phyloP scores from a whole-genome alignment of 2,329 filamentous ascomycete genomes.

The Arthrocladium fulminans region DNA sequence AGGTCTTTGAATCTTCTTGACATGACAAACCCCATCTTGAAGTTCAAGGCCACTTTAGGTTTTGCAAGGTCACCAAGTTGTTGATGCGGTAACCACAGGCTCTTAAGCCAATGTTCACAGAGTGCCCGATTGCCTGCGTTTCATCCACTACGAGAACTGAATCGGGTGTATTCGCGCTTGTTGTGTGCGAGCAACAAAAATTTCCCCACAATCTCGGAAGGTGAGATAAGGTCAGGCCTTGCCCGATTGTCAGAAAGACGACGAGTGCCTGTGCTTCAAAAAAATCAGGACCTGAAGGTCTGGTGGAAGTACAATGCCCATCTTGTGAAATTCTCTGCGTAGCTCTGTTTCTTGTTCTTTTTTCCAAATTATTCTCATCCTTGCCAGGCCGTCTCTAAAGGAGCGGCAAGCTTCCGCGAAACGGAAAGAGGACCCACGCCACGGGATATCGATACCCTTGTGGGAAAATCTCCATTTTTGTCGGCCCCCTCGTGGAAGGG shows the following conservation, averaged over 20 bases:
- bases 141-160: too few relatives aligned
- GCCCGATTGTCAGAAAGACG: too few relatives aligned
- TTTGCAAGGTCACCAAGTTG: too few relatives aligned
- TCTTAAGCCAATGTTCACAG: neutral
- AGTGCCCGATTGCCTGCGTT: too few relatives aligned
- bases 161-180: too few relatives aligned
- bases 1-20: neutral
- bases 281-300: too few relatives aligned
- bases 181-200: constrained; percentile 1
- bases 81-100: neutral
- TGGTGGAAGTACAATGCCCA: too few relatives aligned
- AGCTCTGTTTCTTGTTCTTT: neutral
- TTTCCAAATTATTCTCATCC: neutral
- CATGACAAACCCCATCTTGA: constrained; percentile 3
- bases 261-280: too few relatives aligned
- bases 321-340: too few relatives aligned
- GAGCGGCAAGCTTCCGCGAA: constrained; percentile 8
- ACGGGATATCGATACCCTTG: constrained; percentile 1
- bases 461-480: neutral
- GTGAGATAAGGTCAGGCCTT: neutral
- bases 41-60: neutral
- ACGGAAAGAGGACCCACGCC: neutral
- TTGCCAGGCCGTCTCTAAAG: neutral
- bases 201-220: neutral
- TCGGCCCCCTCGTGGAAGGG: neutral